Conservation (phyloP, 2,329 filamentous ascomycete species). For the Neocucurbitaria cava region DNA sequence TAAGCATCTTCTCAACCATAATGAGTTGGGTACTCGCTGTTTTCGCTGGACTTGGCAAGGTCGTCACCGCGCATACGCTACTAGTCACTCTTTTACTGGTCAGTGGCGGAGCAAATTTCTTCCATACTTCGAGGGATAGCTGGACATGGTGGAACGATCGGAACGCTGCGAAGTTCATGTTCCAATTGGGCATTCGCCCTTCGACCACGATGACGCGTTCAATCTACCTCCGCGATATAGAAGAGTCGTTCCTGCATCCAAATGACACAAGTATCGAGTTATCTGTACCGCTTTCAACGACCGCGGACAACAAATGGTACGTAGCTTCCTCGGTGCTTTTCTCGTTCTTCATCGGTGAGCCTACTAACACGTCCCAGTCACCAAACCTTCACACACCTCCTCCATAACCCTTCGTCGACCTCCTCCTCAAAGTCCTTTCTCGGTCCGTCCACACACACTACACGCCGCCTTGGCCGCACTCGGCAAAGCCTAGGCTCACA, state of each 20-base stretch:
- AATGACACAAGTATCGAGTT: slow-evolving; percentile 40
- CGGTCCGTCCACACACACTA: slow-evolving; percentile 37
- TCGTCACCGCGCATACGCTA: slow-evolving; percentile 75
- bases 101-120: slow-evolving; percentile 75
- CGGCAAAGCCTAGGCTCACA: slow-evolving; percentile 83
- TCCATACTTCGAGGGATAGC: slow-evolving; percentile 76
- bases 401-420: slow-evolving; percentile 30
- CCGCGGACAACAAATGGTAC: slow-evolving; percentile 40
- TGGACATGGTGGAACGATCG: slow-evolving; percentile 87
- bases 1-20: slow-evolving; percentile 76
- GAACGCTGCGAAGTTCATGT: slow-evolving; percentile 81
- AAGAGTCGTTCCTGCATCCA: slow-evolving; percentile 62
- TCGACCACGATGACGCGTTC: slow-evolving; percentile 83
- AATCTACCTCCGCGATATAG: slow-evolving; percentile 82
- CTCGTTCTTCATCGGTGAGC: neutral
- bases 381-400: slow-evolving; percentile 47
- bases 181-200: slow-evolving; percentile 77
- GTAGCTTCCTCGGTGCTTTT: neutral
- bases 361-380: slow-evolving; percentile 31
- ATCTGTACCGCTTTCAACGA: slow-evolving; percentile 18
- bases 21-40: slow-evolving; percentile 78
- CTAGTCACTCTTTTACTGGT: slow-evolving; percentile 72
- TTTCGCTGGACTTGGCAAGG: slow-evolving; percentile 69
- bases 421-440: slow-evolving; percentile 26
- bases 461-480: slow-evolving; percentile 73